Evolutionary conservation across 164 flowering plant genomes (phyloP), one percentile per base, ranked within the genome.

Genomic region (Magnolia changhungtana): DNA sequence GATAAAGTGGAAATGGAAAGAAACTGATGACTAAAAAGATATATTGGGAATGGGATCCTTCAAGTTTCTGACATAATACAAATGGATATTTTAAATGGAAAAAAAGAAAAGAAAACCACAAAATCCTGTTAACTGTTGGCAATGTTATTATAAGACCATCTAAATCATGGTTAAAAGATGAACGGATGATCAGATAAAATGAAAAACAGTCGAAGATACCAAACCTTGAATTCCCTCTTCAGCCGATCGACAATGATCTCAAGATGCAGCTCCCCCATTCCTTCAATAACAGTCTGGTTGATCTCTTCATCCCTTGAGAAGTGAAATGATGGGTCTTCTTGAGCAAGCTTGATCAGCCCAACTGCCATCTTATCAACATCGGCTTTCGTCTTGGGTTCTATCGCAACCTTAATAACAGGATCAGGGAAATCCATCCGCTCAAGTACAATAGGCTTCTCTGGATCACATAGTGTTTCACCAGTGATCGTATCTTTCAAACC

Each of bases 231-330:
- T 82, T 96, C 99, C 77, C 99, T 87, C 85, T 92, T 92, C 51
- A 96, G 93, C 45, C 99, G 84, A 79, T 96, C 99, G 21, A 96
- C 97, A 66, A 96, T 94, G 73, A 96, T 96, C 81, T 96, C 99
- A 71, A 96, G 98, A 85, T 96, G 99, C 82, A 96, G 84, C 81
- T 96, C 99, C 74, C 99, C 99, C 98, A 96, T 96, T 67, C 99
- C 99, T 85, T 94, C 97, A 79, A 94, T 96, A 74, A 96, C 95
- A 1, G 98, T 96, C 83, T 94, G 99, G 80, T 91, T 92, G 72
- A 82, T 84, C 82, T 96, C 99, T 75, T 96, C 97, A 81, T 96
- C 99, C n/a, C 97, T 86, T 16, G 98, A 90, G 81, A 94, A 94
- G 82, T 94, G 99, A 90, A 96, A 94, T 72, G 99, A 96, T 50